Conservation (phyloP, 2,329 filamentous ascomycete genomes). For the Neonectria ditissima region DNA sequence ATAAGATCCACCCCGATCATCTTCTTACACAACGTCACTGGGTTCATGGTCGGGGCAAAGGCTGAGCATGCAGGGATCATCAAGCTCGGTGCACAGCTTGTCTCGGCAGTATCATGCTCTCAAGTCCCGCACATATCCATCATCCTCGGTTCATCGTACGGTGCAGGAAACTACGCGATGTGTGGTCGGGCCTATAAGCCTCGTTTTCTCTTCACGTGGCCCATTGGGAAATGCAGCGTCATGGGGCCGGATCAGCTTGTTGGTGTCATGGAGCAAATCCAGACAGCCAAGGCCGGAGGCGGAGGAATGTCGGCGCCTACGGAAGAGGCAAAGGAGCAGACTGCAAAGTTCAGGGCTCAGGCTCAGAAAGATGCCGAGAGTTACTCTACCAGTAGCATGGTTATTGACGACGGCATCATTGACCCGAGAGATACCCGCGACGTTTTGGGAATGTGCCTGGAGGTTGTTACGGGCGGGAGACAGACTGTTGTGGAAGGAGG, state of each 20-base stretch:
- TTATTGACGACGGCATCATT: slow-evolving; percentile 49
- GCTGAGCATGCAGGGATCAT: slow-evolving; percentile 58
- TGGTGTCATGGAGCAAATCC: slow-evolving; percentile 38
- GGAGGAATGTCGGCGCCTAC: not conserved
- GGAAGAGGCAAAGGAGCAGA: slow-evolving; percentile 39
- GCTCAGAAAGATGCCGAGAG: slow-evolving; percentile 38
- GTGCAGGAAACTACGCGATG: slow-evolving; percentile 61
- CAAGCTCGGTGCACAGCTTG: slow-evolving; percentile 57
- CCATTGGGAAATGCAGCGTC: slow-evolving; percentile 37
- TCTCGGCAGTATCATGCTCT: slow-evolving; percentile 57
- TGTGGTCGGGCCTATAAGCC: slow-evolving; percentile 56
- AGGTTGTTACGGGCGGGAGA: slow-evolving; percentile 43
- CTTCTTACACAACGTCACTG: slow-evolving; percentile 61
- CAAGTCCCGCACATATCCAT: slow-evolving; percentile 58
- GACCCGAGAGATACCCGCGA: slow-evolving; percentile 40
- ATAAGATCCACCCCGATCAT: slow-evolving; percentile 53
- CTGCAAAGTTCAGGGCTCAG: slow-evolving; percentile 30
- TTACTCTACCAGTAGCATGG: slow-evolving; percentile 38
- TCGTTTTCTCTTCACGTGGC: slow-evolving; percentile 51
- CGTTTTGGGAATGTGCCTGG: slow-evolving; percentile 47
- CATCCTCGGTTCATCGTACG: slow-evolving; percentile 58
- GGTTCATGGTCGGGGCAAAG: slow-evolving; percentile 61
- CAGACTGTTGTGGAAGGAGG: slow-evolving; percentile 5
- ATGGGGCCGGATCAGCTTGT: slow-evolving; percentile 43
- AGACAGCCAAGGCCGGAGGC: slow-evolving; percentile 9